Evolutionary conservation across 495 filamentous ascomycete genomes (phyloP).

Genomic region (Penicillium bialowiezense): DNA sequence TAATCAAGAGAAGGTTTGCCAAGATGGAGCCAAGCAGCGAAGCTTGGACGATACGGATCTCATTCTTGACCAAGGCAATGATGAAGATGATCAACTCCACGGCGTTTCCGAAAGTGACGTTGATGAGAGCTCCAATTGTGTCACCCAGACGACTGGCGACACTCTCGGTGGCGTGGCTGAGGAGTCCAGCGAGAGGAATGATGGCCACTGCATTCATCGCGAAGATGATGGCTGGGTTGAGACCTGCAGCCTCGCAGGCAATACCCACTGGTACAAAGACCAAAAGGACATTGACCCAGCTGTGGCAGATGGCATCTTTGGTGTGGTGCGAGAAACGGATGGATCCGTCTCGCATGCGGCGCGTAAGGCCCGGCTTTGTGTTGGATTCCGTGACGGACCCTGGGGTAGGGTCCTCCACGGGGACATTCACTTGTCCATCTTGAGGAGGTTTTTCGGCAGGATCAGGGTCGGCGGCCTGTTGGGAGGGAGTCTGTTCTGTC

Average conservation of each 20-base stretch:
- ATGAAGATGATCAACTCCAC: conserved; percentile 85
- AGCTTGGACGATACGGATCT: conserved; percentile 88
- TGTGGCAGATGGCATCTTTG: conserved; percentile 45
- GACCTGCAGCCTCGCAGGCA: conserved; percentile 50
- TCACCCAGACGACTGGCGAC: conserved; percentile 76
- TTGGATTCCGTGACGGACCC: conserved; percentile 20
- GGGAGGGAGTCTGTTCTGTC: conserved; percentile 3
- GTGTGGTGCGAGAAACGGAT: conserved; percentile 38
- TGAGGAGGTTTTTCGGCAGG: conserved; percentile 9
- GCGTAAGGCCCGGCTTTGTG: conserved; percentile 25
- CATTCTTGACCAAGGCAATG: conserved; percentile 50
- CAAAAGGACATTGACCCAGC: conserved; percentile 76
- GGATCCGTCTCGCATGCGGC: conserved; percentile 34
- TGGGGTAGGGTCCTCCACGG: conserved; percentile 15
- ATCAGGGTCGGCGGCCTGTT: conserved; percentile 11
- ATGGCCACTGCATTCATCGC: conserved; percentile 82
- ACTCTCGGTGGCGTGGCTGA: conserved; percentile 78
- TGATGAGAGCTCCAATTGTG: conserved; percentile 76
- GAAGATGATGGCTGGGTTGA: conserved; percentile 58
- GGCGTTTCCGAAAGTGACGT: conserved; percentile 86
- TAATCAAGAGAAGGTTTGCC: conserved; percentile 80
- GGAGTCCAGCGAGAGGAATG: conserved; percentile 75
- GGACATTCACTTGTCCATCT: conserved; percentile 39
- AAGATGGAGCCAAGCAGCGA: conserved; percentile 85
- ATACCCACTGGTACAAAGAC: conserved; percentile 82